Conservation (phyloP, 2,329 filamentous ascomycete species). For the Lizonia empirigonia region DNA sequence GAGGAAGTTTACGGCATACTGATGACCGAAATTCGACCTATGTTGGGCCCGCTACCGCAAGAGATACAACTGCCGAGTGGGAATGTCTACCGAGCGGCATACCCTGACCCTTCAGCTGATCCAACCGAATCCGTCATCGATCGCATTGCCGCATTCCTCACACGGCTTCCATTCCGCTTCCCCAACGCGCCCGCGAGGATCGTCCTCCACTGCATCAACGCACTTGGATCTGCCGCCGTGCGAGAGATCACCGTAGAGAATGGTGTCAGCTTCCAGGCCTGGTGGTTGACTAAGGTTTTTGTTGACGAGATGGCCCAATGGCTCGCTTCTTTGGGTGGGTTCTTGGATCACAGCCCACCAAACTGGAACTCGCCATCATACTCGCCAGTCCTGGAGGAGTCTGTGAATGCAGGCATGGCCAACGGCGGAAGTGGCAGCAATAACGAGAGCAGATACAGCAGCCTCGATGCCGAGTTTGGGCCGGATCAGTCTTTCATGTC, state of each 20-base stretch:
- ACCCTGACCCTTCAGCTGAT: conserved; percentile 33
- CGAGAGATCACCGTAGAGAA: conserved; percentile 80
- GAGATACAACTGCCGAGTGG: conserved; percentile 67
- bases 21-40: conserved; percentile 67
- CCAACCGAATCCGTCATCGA: conserved; percentile 67
- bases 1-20: conserved; percentile 63
- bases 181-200: conserved; percentile 74
- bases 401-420: conserved; percentile 37
- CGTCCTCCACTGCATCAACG: conserved; percentile 76
- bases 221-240: conserved; percentile 76
- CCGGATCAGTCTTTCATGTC: conserved; percentile 44
- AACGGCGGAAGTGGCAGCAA: conserved; percentile 47
- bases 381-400: conserved; percentile 39
- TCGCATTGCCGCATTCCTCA: conserved; percentile 76
- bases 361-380: conserved; percentile 32
- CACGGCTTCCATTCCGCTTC: conserved; percentile 71
- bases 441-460: conserved; percentile 48
- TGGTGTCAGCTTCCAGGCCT: conserved; percentile 82
- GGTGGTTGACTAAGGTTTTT: conserved; percentile 96
- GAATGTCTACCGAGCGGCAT: conserved; percentile 50
- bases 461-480: conserved; percentile 45
- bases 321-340: conserved; percentile 87
- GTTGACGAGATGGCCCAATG: conserved; percentile 93
- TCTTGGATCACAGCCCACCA: conserved; percentile 65
- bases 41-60: conserved; percentile 71